phyloP scores from a whole-genome alignment of 164 flowering plant genomes.

The Chimonanthus praecox region DNA sequence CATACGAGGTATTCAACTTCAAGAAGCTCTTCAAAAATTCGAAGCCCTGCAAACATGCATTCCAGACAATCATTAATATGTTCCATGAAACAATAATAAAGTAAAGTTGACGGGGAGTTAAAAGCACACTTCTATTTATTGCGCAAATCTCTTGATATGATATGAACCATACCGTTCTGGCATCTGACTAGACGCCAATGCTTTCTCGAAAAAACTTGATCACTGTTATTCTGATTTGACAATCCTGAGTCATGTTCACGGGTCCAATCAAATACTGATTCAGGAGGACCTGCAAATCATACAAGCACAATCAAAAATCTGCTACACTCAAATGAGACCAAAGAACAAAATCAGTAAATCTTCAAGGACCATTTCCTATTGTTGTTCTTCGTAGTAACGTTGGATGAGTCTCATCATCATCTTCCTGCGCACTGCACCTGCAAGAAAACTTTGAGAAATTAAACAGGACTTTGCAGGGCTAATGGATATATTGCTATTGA shows the following conservation, averaged over 20 bases:
- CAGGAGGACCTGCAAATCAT: constrained; percentile 76
- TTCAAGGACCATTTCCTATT: constrained; percentile 86
- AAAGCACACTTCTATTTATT: not conserved
- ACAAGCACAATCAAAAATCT: constrained; percentile 1
- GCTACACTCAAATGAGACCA: constrained; percentile 1
- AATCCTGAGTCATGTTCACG: constrained; percentile 66
- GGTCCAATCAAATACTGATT: constrained; percentile 88
- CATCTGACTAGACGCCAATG: constrained; percentile 98
- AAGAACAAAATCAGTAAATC: constrained; percentile 3
- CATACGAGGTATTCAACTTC: constrained; percentile 98
- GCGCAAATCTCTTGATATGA: not conserved
- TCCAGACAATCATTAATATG: not conserved
- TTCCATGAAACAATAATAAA: not conserved
- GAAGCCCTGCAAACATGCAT: constrained; percentile 64
- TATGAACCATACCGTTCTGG: constrained; percentile 64
- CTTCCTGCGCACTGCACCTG: constrained; percentile 90
- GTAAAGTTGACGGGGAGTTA: not conserved
- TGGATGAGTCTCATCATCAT: constrained; percentile 65
- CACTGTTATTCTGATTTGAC: constrained; percentile 55
- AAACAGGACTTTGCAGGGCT: not conserved
- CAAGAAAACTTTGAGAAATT: constrained; percentile 10
- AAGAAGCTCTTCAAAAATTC: constrained; percentile 97
- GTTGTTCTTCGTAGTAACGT: constrained; percentile 74
- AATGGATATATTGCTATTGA: not conserved
- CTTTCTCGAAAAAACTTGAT: constrained; percentile 82